Evolutionary conservation across 106 monocot species (phyloP), one percentile per base, ranked within the genome.

Genomic region (Dendrobium officinale): DNA sequence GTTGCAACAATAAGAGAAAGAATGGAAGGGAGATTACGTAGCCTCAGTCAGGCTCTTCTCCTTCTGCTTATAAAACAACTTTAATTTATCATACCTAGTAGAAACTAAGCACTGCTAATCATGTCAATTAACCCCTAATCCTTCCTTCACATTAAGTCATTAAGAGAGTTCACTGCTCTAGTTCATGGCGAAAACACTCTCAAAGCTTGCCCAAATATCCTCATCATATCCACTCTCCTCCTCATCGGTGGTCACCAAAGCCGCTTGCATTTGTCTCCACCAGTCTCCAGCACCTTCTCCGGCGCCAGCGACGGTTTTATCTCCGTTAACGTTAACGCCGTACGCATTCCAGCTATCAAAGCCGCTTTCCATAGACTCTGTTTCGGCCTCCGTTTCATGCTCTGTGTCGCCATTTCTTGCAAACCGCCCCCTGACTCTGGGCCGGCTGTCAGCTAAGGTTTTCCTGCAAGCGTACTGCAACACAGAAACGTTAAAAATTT

Each of bases 381-480:
- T 27, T 55, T 80, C 80, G 13, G 66, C 55, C 72, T 82, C 83
- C 1, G 77, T 40, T 73, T 81, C 83, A 17, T 58, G 29, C 49
- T 86, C 86, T 0, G 79, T n/a, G 16, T 86, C 88, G 1, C 82
- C 89, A 41, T 85, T 89, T 55, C 85, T 82, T 0, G 87, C 91
- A 44, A 91, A 91, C 6, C 89, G 79, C 2, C 91, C 91, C 37
- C 85, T 80, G 18, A 91, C 88, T 56, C 91, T 42, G 0, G 85
- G 91, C 29, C 91, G 66, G 73, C 89, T 89, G 75, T 91, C 91
- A 4, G 91, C 91, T 56, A 91, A 79, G 16, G 89, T 89, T 81
- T 91, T 91, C 82, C 91, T 82, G 79, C 91, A 91, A 41, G 84
- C 89, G 44, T 91, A 91, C 90, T 91, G 77, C 17, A 79, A 42